Evolutionary conservation across 768 basidiomycete genomes (phyloP).

Genomic region (Asterophora lycoperdoides): DNA sequence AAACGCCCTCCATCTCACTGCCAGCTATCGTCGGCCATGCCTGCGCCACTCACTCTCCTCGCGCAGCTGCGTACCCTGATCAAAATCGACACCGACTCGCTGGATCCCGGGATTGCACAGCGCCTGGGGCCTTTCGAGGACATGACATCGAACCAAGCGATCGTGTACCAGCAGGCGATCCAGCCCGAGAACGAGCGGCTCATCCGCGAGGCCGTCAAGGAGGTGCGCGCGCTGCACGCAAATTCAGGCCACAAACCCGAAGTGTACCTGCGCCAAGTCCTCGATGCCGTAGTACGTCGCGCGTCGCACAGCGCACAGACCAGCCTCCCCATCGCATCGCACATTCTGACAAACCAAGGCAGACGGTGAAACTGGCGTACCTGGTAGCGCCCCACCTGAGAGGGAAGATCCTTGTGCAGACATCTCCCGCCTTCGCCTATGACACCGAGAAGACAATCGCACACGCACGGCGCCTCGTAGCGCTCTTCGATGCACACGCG

Average conservation of each 20-base stretch:
- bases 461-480: slow-evolving; percentile 39
- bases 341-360: background rate
- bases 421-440: slow-evolving; percentile 39
- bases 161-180: slow-evolving; percentile 33
- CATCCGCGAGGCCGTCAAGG: slow-evolving; percentile 29
- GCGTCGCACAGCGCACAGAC: background rate
- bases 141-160: slow-evolving; percentile 50
- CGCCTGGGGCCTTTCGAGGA: slow-evolving; percentile 34
- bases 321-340: background rate
- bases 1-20: background rate
- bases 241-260: slow-evolving; percentile 2
- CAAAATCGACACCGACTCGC: slow-evolving; percentile 44
- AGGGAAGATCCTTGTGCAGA: slow-evolving; percentile 43
- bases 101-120: slow-evolving; percentile 39
- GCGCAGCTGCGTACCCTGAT: slow-evolving; percentile 31
- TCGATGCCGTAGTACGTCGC: slow-evolving; percentile 35
- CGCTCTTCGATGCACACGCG: slow-evolving; percentile 37
- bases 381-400: slow-evolving; percentile 37
- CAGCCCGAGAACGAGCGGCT: slow-evolving; percentile 28
- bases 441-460: slow-evolving; percentile 37
- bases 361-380: slow-evolving; percentile 44
- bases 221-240: slow-evolving; percentile 18
- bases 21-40: background rate
- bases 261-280: slow-evolving; percentile 29
- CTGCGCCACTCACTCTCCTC: slow-evolving; percentile 25